Evolutionary conservation across 495 filamentous ascomycete species (phyloP).

Genomic region (Talaromyces borbonicus): DNA sequence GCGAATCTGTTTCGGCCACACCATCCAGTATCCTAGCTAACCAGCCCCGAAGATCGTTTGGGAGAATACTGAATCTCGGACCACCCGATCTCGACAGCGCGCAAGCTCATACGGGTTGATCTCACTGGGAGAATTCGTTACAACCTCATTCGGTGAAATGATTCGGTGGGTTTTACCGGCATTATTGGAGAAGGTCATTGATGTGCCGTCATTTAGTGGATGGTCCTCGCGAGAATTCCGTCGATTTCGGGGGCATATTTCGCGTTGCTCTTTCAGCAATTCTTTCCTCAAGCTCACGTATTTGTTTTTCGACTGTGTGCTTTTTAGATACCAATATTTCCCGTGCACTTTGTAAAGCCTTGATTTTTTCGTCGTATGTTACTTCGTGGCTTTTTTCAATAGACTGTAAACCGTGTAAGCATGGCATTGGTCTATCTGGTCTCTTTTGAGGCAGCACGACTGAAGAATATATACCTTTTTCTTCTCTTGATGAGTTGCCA

Average conservation of each 20-base stretch:
- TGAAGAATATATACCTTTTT: conserved; percentile 25
- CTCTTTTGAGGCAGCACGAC: neutral
- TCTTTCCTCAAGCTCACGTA: conserved; percentile 39
- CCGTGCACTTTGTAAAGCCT: conserved; percentile 38
- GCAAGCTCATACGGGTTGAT: no score
- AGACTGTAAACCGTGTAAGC: conserved; percentile 16
- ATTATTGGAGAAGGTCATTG: no score
- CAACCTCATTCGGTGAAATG: no score
- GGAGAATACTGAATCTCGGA: no score
- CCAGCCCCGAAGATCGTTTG: no score
- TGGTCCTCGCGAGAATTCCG: neutral
- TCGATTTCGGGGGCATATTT: neutral
- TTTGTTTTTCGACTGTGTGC: conserved; percentile 46
- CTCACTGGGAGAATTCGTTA: no score
- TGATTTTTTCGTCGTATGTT: conserved; percentile 43
- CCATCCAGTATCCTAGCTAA: no score
- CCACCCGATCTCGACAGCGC: no score
- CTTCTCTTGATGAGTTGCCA: conserved; percentile 39
- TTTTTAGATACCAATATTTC: conserved; percentile 39
- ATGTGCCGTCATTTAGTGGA: neutral
- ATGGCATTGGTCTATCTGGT: neutral
- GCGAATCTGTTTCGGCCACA: no score
- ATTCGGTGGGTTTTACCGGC: no score
- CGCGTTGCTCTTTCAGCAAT: conserved; percentile 22
- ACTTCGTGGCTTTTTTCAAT: conserved; percentile 35